Conservation (phyloP, 129 eudicot genomes). For the Flaveria bidentis region DNA sequence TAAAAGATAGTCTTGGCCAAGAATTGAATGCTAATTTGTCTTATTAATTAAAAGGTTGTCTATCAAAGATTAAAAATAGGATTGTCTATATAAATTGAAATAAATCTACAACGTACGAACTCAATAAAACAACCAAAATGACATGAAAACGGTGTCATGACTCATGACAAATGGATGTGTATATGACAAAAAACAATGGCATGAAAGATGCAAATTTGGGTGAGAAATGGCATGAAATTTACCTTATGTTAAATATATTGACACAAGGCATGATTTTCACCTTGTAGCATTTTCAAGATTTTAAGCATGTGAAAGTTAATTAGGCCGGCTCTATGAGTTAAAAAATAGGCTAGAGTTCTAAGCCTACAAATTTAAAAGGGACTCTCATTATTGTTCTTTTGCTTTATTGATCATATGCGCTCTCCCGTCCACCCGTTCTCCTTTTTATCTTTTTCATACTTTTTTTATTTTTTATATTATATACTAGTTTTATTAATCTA, state of each 20-base stretch:
- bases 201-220: slow-evolving; percentile 25
- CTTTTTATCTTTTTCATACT: too few relatives aligned
- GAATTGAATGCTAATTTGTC: neutral
- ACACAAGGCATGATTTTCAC: slow-evolving; percentile 23
- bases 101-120: neutral
- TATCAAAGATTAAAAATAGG: neutral
- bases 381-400: too few relatives aligned
- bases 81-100: neutral
- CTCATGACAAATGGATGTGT: neutral
- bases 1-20: neutral
- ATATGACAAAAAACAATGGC: slow-evolving; percentile 22
- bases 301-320: neutral
- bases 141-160: slow-evolving; percentile 18
- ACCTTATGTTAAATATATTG: slow-evolving; percentile 19
- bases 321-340: neutral
- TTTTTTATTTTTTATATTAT: too few relatives aligned
- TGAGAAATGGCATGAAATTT: slow-evolving; percentile 27
- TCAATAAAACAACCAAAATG: neutral
- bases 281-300: slow-evolving; percentile 4
- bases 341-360: neutral
- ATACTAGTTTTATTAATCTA: too few relatives aligned
- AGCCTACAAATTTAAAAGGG: too few relatives aligned
- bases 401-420: too few relatives aligned
- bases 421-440: too few relatives aligned
- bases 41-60: neutral